phyloP scores from a whole-genome alignment of 2,329 filamentous ascomycete genomes.

The Cytospora schulzeri region DNA sequence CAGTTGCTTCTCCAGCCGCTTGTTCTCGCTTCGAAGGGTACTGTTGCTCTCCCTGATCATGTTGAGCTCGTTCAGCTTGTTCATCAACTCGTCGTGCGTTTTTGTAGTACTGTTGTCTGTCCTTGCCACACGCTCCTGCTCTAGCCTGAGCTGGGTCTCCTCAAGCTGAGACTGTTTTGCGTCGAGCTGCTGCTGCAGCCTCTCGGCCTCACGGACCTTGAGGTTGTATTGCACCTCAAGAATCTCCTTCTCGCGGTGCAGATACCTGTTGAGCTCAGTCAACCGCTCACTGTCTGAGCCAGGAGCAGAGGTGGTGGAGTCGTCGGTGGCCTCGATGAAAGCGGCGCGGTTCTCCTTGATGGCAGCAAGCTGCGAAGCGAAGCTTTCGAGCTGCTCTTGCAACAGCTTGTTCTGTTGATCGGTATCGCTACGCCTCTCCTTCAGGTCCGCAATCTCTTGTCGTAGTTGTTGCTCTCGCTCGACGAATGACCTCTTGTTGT shows the following conservation, averaged over 20 bases:
- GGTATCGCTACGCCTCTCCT: conserved; percentile 78
- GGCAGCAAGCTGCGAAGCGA: conserved; percentile 76
- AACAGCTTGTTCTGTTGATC: conserved; percentile 88
- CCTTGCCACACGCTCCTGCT: conserved; percentile 80
- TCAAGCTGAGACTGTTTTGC: conserved; percentile 87
- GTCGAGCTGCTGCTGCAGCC: conserved; percentile 86
- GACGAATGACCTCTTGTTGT: conserved; percentile 86
- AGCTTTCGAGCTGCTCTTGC: conserved; percentile 83
- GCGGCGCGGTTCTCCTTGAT: conserved; percentile 75
- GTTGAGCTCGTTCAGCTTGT: conserved; percentile 94
- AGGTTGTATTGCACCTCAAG: conserved; percentile 95
- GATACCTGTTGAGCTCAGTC: conserved; percentile 86
- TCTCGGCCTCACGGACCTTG: conserved; percentile 83
- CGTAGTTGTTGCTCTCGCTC: conserved; percentile 81
- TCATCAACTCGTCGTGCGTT: conserved; percentile 87
- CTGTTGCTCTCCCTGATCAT: conserved; percentile 93
- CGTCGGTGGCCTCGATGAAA: conserved; percentile 54
- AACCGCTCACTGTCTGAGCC: conserved; percentile 71
- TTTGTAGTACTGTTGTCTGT: conserved; percentile 72
- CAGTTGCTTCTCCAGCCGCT: conserved; percentile 75
- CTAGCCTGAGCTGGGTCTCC: conserved; percentile 82
- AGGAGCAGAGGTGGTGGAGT: conserved; percentile 52
- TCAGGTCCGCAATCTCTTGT: conserved; percentile 78
- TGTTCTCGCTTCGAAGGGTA: conserved; percentile 83
- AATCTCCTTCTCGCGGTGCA: conserved; percentile 96